Conservation (phyloP, 163 green algal genomes). For the Volvox carteri region DNA sequence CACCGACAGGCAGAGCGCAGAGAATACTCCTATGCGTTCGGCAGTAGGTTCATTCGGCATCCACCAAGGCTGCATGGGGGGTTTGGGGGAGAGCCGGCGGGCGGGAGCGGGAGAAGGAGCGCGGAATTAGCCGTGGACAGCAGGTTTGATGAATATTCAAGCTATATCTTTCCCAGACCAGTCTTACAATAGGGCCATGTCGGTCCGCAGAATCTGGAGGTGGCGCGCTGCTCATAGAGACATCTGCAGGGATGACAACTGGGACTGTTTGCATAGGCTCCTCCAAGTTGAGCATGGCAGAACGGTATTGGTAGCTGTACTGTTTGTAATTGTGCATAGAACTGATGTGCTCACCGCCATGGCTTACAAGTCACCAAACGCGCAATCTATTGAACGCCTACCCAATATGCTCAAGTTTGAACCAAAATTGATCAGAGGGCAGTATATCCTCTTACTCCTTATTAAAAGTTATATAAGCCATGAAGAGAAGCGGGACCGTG, state of each 20-base stretch:
- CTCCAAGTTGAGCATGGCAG: background rate
- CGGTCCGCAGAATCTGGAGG: background rate
- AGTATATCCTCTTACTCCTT: background rate
- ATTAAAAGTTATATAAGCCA: background rate
- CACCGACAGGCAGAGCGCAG: background rate
- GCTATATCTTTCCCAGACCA: background rate
- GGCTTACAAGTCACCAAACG: background rate
- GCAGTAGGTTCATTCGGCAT: background rate
- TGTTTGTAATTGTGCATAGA: background rate
- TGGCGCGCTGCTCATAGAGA: background rate
- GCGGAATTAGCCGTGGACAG: too few species aligned
- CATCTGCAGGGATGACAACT: background rate
- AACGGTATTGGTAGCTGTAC: background rate
- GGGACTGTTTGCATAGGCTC: background rate
- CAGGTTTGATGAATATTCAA: background rate
- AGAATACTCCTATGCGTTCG: conserved; percentile 3
- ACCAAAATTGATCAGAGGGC: background rate
- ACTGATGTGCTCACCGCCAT: background rate
- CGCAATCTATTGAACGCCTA: background rate
- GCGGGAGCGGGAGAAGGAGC: too few species aligned
- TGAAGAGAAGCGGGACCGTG: background rate
- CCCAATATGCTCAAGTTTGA: too few species aligned
- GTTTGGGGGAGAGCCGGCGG: background rate
- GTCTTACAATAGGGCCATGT: conserved; percentile 19
- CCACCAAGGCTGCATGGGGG: conserved; percentile 19